Evolutionary conservation across 306 rosid genomes (phyloP).

Genomic region (Medicago lupulina): DNA sequence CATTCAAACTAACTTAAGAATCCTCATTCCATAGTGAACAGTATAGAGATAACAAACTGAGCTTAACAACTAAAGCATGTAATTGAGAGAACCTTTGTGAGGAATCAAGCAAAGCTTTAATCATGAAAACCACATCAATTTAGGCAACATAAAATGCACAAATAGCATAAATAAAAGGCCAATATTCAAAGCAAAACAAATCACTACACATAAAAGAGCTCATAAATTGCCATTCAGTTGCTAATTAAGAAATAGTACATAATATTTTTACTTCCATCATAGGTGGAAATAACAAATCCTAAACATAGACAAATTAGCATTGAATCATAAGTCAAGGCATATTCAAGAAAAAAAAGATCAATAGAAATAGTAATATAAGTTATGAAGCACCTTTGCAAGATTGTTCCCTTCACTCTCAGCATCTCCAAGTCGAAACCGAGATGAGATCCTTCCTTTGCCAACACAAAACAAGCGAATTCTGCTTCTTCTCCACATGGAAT

Average conservation of each 20-base stretch:
- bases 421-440: conserved; percentile 82
- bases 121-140: not conserved
- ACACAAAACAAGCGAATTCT: conserved; percentile 74
- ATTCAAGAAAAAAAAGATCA: conserved; percentile 51
- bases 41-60: not conserved
- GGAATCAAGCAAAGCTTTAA: conserved; percentile 27
- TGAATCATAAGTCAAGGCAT: conserved; percentile 51
- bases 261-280: conserved; percentile 57
- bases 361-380: conserved; percentile 48
- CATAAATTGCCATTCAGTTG: conserved; percentile 66
- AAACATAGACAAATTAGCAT: conserved; percentile 74
- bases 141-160: conserved; percentile 21
- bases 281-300: conserved; percentile 63
- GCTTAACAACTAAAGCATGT: not conserved
- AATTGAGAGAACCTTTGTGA: conserved; percentile 22
- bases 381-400: conserved; percentile 63
- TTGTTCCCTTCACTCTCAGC: conserved; percentile 47
- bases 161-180: conserved; percentile 40
- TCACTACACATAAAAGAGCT: conserved; percentile 45
- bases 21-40: not conserved
- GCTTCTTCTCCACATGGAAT: conserved; percentile 77
- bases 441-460: conserved; percentile 87
- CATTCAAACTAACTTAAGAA: not conserved
- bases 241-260: conserved; percentile 39
- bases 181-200: conserved; percentile 43